phyloP scores from a whole-genome alignment of 1,284 basidiomycete species.

The Melampsora larici-populina region DNA sequence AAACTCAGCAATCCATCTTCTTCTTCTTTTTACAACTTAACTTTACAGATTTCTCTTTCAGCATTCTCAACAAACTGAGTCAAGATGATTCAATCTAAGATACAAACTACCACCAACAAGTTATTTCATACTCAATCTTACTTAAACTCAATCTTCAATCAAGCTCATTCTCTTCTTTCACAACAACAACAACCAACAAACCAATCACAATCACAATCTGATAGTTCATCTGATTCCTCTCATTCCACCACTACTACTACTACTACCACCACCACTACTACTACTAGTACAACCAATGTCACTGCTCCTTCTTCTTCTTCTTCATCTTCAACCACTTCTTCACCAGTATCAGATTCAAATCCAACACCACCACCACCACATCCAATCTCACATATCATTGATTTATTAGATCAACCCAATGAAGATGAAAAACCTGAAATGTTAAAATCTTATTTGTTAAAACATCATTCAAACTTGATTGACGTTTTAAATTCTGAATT shows the following conservation, averaged over 20 bases:
- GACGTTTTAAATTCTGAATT: background rate
- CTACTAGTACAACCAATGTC: no score
- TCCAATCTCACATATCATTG: background rate
- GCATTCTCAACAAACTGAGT: no score
- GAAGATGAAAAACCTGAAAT: conserved; percentile 7
- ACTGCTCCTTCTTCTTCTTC: no score
- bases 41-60: no score
- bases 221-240: background rate
- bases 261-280: no score
- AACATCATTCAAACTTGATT: background rate
- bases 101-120: no score
- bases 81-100: no score
- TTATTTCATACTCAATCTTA: background rate
- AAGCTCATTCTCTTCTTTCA: background rate
- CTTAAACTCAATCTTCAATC: background rate
- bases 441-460: background rate
- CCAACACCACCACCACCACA: background rate
- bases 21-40: background rate
- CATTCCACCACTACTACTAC: background rate
- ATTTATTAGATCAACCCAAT: background rate
- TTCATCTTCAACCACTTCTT: no score
- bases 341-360: no score
- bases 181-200: conserved; percentile 2
- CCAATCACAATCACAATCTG: background rate
- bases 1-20: background rate